Base-by-base conservation (phyloP, 495 filamentous ascomycete genomes). In the Apodospora peruviana region DNA sequence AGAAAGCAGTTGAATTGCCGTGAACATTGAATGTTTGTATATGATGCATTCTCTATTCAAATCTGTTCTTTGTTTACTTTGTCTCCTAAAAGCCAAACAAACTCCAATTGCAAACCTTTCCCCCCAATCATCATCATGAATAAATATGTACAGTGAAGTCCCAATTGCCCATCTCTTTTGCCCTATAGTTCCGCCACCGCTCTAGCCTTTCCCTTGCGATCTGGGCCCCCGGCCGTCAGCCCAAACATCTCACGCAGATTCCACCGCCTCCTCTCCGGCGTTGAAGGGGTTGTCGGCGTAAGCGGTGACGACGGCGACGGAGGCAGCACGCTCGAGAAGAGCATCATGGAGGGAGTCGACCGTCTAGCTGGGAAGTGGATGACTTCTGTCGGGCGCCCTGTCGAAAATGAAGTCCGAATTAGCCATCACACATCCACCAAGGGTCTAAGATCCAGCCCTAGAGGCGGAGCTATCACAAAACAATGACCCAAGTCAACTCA, bases 371-470 rank as follows among this genome's bases (percentile, higher is more conserved):
- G 18, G 22, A 50, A 51, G 34, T 58, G 42, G 5, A 53, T 44
- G 27, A 58, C 56, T 19, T 58, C 56, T 0, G 56, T 58, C 20
- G 56, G 51, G 18, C 56, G 43, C n/a, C 56, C 55, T 58, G 34
- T n/a, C 20, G 19, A n/a, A 20, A 27, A 1, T 9, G 21, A 45
- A 22, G 18, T 9, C 14, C 29, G 42, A 32, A 18, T 19, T 7
- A 4, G 25, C 14, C 3, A 20, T 34, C 17, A 23, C n/a, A n/a
- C n/a, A n/a, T n/a, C n/a, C n/a, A n/a, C n/a, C n/a, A n/a, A n/a
- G n/a, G n/a, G n/a, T n/a, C n/a, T n/a, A n/a, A n/a, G n/a, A n/a
- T n/a, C n/a, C n/a, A n/a, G n/a, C n/a, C n/a, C n/a, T n/a, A n/a
- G n/a, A n/a, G n/a, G 7, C 39, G 20, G 16, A 1, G 14, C 2